These are phyloP conservation scores for Xanthoconium separans DNA, from an alignment of 1,284 basidiomycete species.

Conservation along the genomic window DNA sequence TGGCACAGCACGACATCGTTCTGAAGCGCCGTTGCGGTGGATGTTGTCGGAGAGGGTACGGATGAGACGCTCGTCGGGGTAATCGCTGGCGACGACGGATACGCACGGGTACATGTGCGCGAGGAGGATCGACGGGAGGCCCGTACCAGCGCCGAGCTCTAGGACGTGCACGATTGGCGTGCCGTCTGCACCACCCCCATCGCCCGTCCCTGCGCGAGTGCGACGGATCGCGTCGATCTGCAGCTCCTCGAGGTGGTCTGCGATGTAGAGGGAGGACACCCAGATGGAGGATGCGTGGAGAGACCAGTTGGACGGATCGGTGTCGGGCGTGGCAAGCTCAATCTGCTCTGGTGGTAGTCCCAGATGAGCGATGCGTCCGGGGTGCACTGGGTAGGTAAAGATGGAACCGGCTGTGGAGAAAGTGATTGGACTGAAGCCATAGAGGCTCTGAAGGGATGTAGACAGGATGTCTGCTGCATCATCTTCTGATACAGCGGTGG, in stretches of 20 bases:
- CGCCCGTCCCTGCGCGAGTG: not conserved
- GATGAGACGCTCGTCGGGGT: conserved; percentile 66
- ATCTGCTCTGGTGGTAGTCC: conserved; percentile 16
- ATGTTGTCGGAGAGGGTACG: conserved; percentile 58
- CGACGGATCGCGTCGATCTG: conserved; percentile 8
- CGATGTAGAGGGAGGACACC: conserved; percentile 63
- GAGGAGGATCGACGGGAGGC: conserved; percentile 66
- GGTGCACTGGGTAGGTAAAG: conserved; percentile 40
- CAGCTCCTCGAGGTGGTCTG: conserved; percentile 51
- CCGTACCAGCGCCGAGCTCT: conserved; percentile 72
- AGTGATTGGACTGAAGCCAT: conserved; percentile 59
- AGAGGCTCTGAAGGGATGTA: conserved; percentile 58
- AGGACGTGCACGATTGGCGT: conserved; percentile 44
- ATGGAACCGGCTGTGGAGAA: conserved; percentile 51
- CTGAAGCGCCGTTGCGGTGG: conserved; percentile 44
- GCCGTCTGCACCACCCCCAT: not conserved
- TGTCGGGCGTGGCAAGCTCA: conserved; percentile 58
- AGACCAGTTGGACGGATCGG: conserved; percentile 64
- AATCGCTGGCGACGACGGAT: conserved; percentile 60
- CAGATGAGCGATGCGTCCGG: conserved; percentile 3
- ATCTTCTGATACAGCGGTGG: not conserved
- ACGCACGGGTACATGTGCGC: conserved; percentile 45
- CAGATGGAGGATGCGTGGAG: conserved; percentile 75
- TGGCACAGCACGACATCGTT: conserved; percentile 48
- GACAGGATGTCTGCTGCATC: conserved; percentile 67